Base-by-base conservation (phyloP, 495 filamentous ascomycete species). In the Xylaria acuta region DNA sequence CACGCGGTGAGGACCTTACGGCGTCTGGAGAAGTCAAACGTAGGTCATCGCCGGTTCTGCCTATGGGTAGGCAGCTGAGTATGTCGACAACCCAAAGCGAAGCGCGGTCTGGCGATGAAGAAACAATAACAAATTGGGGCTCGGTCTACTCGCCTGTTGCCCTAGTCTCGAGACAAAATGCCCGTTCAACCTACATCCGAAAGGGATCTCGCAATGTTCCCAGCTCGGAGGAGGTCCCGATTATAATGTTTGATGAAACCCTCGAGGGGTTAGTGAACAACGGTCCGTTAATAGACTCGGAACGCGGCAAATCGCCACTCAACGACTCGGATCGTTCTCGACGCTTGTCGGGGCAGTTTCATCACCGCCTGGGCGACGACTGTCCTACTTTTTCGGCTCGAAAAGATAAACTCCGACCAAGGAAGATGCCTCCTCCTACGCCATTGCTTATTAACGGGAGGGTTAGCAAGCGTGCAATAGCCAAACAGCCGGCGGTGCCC, bases 301-400 rank as follows among this genome's bases (percentile, higher is more conserved):
- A 68, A 43, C 53, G 62, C 32, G 62, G 69, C 20, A 59, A 72
- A 25, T 62, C 54, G 7, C 11, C 49, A 22, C 32, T 40, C 18
- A 20, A 25, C 62, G 27, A 40, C 65, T n/a, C 69, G 45, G 16
- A 58, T 20, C 5, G 47, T 36, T 18, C 60, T 25, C 54, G 22
- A 68, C 6, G 11, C 9, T 25, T 49, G 5, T 38, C 34, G 40
- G 68, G 70, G 64, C 74, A 71, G n/a, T 88, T 85, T 81, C 86
- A 88, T 75, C 78, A 79, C 22, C 85, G 87, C 2, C 76, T 88
- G 32, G 87, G 87, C 27, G 86, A 89, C 27, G 81, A 85, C 16
- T 84, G 85, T 51, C 87, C 86, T 20, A 80, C 83, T 3, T 89
- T 89, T 77, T 88, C 86, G 6, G 80, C 78, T n/a, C 77, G 84